Conservation (phyloP, 2,329 filamentous ascomycete species). For the Aspergillus felis region DNA sequence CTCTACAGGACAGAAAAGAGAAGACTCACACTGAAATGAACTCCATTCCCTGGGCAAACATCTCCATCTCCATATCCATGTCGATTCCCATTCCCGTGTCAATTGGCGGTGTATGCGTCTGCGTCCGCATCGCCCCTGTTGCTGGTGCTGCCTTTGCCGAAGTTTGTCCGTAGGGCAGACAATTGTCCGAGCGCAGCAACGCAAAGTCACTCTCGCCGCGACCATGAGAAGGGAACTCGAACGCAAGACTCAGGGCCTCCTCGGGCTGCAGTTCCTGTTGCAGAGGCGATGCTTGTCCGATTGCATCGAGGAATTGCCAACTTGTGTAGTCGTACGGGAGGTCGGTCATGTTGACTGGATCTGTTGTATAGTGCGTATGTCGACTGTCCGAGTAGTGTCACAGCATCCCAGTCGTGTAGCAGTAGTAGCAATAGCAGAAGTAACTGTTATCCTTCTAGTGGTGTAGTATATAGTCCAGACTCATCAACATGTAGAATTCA, state of each 20-base stretch:
- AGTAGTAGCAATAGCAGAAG: too few species aligned
- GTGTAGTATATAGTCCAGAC: neutral
- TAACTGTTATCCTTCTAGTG: neutral
- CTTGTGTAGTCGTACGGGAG: conserved; percentile 4
- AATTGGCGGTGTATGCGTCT: neutral
- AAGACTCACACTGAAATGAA: neutral
- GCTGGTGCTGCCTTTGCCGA: neutral
- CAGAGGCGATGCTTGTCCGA: conserved; percentile 3
- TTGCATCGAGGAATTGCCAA: conserved; percentile 10
- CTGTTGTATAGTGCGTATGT: neutral
- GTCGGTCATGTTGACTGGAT: conserved; percentile 6
- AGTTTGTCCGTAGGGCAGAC: neutral
- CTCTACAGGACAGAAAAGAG: too few species aligned
- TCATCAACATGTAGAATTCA: neutral
- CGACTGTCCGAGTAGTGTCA: neutral
- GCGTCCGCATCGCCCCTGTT: neutral
- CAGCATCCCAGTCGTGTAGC: neutral
- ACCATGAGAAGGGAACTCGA: neutral
- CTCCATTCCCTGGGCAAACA: neutral
- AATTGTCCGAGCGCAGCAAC: neutral
- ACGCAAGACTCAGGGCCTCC: neutral
- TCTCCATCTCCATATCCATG: neutral
- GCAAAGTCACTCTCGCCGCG: neutral
- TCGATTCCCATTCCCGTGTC: neutral
- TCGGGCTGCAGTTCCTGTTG: neutral